Evolutionary conservation across 345 rosid genomes (phyloP), one percentile per base, ranked within the genome.

Genomic region (Euphorbia lathyris): DNA sequence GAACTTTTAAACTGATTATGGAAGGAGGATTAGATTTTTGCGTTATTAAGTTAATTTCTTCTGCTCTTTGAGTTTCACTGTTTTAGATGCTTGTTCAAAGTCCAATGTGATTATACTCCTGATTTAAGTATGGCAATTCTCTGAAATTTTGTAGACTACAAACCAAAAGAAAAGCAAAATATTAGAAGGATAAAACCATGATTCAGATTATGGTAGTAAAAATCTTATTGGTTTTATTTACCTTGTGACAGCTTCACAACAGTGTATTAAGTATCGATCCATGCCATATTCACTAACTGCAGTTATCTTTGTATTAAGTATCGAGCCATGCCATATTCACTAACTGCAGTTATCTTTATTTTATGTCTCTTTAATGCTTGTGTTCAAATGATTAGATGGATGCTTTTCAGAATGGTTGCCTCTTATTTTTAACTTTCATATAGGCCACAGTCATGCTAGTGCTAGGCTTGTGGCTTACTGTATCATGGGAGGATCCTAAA

Each of bases 401-500:
- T 55, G 5, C 58, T 20, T 50, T 9, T n/a, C 29, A 20, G 2
- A 26, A 42, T 63, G 67, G 50, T 16, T n/a, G 14, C 45, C 22
- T 34, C 36, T 20, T 14, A 17, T n/a, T 20, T 9, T 42, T 63
- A 47, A 19, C 19, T 66, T 50, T 50, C 17, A 16, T 19, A 8
- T 27, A 48, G 56, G 25, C 23, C 25, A 8, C n/a, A 47, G 48
- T 22, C 61, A 9, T 53, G 19, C 11, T 34, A 27, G 45, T 62
- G 56, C 26, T 57, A 26, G 7, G 50, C 16, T 36, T 63, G 40
- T 66, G 29, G 51, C n/a, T 52, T 56, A 40, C 55, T 14, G 14
- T 40, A 14, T 58, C 27, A 8, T 50, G 7, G 50, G 34, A 17
- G 65, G 3, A 51, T 67, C 67, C 50, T 75, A 57, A 77, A 65